A percentile compares a stretch with the other conserved stretches of the same genome.
Evolutionary conservation across 176 grass and related monocot genomes (phyloP).

Genomic region (Echinochloa phyllopogon): DNA sequence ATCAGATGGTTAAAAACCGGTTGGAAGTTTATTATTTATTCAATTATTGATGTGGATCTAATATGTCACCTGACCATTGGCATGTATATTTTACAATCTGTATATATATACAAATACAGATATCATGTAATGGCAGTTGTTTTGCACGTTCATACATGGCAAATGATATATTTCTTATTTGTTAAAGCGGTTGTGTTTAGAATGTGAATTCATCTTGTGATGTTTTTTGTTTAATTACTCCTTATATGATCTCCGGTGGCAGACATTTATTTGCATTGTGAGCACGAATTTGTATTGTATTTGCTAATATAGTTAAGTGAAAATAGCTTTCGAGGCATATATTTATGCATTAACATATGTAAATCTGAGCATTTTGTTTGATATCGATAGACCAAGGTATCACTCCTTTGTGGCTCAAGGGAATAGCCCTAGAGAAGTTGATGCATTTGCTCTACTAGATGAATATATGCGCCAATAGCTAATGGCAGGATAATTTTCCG

Average conservation of each 20-base stretch:
- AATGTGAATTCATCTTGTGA: conserved; percentile 4
- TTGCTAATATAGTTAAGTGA: background rate
- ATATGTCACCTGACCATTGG: no score
- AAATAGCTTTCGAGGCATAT: background rate
- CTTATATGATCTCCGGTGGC: background rate
- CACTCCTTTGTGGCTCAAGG: background rate
- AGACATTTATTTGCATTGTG: background rate
- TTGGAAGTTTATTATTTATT: background rate
- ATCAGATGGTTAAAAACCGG: background rate
- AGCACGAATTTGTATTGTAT: background rate
- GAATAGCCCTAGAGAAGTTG: background rate
- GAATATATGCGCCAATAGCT: background rate
- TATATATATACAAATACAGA: background rate
- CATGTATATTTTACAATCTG: background rate
- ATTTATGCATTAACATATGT: background rate
- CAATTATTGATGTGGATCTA: background rate
- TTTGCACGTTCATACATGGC: background rate
- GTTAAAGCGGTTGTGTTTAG: background rate
- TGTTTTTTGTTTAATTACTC: background rate
- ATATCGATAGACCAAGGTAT: background rate
- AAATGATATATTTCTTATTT: background rate
- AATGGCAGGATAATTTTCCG: background rate
- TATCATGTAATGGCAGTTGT: background rate
- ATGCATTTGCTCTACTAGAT: background rate
- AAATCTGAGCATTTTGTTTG: background rate